These are phyloP conservation scores for Juglanconis sp. DNA, from an alignment of 2,329 filamentous ascomycete genomes.

Conservation along the genomic window DNA sequence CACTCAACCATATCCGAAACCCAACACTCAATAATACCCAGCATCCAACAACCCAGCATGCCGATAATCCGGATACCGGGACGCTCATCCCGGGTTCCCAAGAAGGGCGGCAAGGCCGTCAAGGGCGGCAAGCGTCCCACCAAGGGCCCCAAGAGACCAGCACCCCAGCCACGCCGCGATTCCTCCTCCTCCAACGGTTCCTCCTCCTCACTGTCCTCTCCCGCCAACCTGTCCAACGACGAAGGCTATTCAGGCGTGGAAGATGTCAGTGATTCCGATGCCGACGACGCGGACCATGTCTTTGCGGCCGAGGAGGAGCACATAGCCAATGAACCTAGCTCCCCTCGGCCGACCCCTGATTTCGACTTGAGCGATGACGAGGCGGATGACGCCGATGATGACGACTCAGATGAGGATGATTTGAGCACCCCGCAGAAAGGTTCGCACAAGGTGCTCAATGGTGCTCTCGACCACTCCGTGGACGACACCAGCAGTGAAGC, in stretches of 20 bases:
- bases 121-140: slow-evolving; percentile 15
- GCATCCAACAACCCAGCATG: background rate
- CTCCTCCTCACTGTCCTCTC: slow-evolving; percentile 55
- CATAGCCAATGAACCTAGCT: slow-evolving; percentile 48
- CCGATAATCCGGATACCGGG: slow-evolving; percentile 16
- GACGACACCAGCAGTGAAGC: slow-evolving; percentile 39
- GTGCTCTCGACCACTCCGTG: slow-evolving; percentile 36
- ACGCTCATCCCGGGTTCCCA: slow-evolving; percentile 8
- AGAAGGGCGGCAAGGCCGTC: slow-evolving; percentile 15
- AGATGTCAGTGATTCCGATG: slow-evolving; percentile 72
- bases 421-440: slow-evolving; percentile 34
- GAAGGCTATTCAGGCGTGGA: slow-evolving; percentile 74
- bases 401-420: slow-evolving; percentile 35
- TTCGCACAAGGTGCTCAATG: slow-evolving; percentile 23
- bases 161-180: slow-evolving; percentile 39
- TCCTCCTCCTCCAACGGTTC: slow-evolving; percentile 52
- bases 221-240: slow-evolving; percentile 61
- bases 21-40: background rate
- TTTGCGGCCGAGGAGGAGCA: slow-evolving; percentile 75
- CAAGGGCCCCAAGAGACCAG: slow-evolving; percentile 13
- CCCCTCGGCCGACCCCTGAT: slow-evolving; percentile 47
- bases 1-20: background rate
- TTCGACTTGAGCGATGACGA: slow-evolving; percentile 29
- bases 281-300: slow-evolving; percentile 77
- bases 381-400: slow-evolving; percentile 36